Conservation (phyloP, 441 rosid genomes). For the Jatropha multifida region DNA sequence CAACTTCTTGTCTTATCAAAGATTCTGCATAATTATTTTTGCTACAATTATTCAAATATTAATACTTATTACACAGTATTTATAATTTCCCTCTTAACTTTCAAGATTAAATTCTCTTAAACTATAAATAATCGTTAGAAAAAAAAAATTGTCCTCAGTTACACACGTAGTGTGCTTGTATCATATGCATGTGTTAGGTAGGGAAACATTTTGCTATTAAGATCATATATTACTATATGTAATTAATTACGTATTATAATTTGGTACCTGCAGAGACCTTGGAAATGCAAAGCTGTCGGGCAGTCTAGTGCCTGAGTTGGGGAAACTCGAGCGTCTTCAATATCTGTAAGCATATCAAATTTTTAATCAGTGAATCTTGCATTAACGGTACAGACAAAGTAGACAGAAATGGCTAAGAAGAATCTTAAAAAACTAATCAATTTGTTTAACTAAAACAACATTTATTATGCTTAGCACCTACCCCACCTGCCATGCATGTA, state of each 20-base stretch:
- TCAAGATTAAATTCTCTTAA: too few species aligned
- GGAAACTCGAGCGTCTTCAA: slow-evolving; percentile 60
- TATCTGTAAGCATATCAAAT: slow-evolving; percentile 48
- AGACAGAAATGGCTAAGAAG: neutral
- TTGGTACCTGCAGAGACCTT: slow-evolving; percentile 52
- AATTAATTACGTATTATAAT: neutral
- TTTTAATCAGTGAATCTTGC: neutral
- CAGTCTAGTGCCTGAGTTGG: slow-evolving; percentile 59
- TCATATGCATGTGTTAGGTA: too few species aligned
- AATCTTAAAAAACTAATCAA: neutral
- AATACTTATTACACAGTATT: too few species aligned
- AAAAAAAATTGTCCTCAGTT: too few species aligned
- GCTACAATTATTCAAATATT: too few species aligned
- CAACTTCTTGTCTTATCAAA: neutral
- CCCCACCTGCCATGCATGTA: neutral
- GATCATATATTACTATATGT: too few species aligned
- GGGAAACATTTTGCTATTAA: too few species aligned
- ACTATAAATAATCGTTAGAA: too few species aligned
- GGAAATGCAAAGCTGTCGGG: slow-evolving; percentile 68
- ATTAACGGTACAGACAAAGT: neutral
- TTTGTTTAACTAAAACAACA: neutral
- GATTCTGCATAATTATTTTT: too few species aligned
- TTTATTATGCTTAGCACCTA: neutral
- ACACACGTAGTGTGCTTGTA: too few species aligned
- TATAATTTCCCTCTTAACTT: too few species aligned